A percentile compares a stretch with the other conserved stretches of the same genome.
Conservation (phyloP, 2,329 filamentous ascomycete genomes). For the Fusarium liriodendri region DNA sequence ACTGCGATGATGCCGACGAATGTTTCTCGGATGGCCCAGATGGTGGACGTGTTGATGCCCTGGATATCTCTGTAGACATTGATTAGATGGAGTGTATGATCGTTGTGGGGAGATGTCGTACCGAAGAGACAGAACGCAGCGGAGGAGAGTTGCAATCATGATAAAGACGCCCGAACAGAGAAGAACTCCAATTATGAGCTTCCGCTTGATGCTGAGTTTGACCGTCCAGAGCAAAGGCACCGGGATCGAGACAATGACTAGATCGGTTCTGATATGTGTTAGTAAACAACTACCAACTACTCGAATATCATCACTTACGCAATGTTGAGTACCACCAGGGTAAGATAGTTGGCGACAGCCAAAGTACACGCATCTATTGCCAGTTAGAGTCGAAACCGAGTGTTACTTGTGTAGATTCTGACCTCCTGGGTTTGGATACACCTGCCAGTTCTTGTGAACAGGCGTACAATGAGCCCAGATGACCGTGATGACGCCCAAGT, state of each 20-base stretch:
- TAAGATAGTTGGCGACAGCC: conserved; percentile 51
- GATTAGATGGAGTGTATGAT: not conserved
- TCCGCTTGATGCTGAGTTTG: conserved; percentile 50
- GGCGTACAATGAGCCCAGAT: conserved; percentile 53
- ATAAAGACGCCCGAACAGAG: conserved; percentile 58
- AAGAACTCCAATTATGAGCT: conserved; percentile 52
- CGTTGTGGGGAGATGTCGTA: not conserved
- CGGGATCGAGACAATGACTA: conserved; percentile 53
- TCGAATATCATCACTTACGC: conserved; percentile 40
- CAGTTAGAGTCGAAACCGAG: not conserved
- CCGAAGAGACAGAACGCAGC: conserved; percentile 52
- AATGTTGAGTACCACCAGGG: conserved; percentile 52
- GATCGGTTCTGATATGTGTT: conserved; percentile 49
- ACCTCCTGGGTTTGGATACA: conserved; percentile 55
- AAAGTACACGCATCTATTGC: conserved; percentile 48
- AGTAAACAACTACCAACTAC: not conserved
- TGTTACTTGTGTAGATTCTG: conserved; percentile 3
- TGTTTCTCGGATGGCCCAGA: conserved; percentile 58
- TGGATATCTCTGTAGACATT: conserved; percentile 40
- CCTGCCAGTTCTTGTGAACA: conserved; percentile 53
- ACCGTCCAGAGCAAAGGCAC: conserved; percentile 54
- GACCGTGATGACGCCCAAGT: conserved; percentile 47
- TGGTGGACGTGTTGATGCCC: conserved; percentile 52
- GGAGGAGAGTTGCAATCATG: conserved; percentile 54
- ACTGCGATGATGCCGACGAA: conserved; percentile 58